Evolutionary conservation across 2,329 filamentous ascomycete genomes (phyloP), one percentile per base, ranked within the genome.

Genomic region (Arthroderma sp.): DNA sequence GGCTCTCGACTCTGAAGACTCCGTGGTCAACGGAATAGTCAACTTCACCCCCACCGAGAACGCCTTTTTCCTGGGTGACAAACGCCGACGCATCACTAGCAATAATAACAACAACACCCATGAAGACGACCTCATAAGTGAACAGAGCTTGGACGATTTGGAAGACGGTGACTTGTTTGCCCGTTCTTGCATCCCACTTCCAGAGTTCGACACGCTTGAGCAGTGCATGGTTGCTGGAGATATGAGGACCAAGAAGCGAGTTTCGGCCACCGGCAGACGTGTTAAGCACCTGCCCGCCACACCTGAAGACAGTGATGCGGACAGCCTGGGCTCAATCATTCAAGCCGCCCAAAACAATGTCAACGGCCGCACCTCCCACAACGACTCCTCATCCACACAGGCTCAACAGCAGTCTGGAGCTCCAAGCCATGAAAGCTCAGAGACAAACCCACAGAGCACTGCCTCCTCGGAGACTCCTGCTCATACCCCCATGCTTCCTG

Each of bases 1-100:
- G n/a, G 90, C 95, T 66, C 80, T 95, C 58, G 91, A 95, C 70
- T 90, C 87, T 0, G 91, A 95, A 66, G 88, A 94, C 79, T 88
- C 93, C 69, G 89, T 94, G 66, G 80, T 83, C 65, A 85, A 82
- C 69, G 80, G 81, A 57, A 80, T 94, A 7, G 84, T 89, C 62
- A 83, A 88, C 67, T 85, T 90, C 63, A 77, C 81, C 61, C 71
- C 74, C 19, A 73, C 76, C 39, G 74, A 79, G 53, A 83, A 85
- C 71, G 74, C 81, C 11, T 75, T 80, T 63, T 85, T 80, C 70
- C 68, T 80, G 59, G 78, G 79, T 57, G 80, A 74, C 67, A 89
- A 88, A 76, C 83, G 91, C 63, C 80, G 91, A 78, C 73, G 88
- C 73, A 75, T 91, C 74, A 65, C 87, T 75, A 66, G 85, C 75